Evolutionary conservation across 495 filamentous ascomycete genomes (phyloP).

Genomic region (Copromyces sp.): DNA sequence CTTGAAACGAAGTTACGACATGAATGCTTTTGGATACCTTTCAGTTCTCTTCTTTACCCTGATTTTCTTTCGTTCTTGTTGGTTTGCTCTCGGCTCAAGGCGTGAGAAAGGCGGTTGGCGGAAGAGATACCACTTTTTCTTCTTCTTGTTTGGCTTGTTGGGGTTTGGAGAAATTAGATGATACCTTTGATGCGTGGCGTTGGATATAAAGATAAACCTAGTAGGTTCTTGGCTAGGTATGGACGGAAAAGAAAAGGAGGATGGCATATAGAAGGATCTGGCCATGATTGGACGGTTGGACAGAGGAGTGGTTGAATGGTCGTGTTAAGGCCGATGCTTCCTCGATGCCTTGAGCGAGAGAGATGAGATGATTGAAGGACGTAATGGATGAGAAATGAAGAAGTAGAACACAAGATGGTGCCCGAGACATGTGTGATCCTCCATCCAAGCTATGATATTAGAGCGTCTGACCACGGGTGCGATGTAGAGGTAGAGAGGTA

Average conservation of each 20-base stretch:
- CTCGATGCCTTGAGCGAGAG: neutral
- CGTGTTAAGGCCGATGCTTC: neutral
- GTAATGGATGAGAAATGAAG: neutral
- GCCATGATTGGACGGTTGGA: neutral
- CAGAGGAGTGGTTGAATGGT: neutral
- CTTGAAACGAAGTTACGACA: neutral
- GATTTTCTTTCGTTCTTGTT: neutral
- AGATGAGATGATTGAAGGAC: neutral
- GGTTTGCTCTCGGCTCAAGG: neutral
- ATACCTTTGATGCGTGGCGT: neutral
- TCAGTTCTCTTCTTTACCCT: neutral
- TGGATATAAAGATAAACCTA: neutral
- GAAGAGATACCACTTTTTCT: neutral
- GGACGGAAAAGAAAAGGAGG: neutral
- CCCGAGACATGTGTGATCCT: neutral
- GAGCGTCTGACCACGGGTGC: neutral
- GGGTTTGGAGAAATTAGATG: neutral
- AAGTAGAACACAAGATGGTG: neutral
- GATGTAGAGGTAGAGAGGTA: neutral
- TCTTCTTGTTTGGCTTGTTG: neutral
- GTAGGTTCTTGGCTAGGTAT: neutral
- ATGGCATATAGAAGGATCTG: neutral
- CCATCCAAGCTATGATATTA: neutral
- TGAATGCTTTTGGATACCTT: neutral
- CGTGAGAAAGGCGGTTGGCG: neutral